A percentile compares a stretch with the other conserved stretches of the same genome.
Conservation (phyloP, 495 filamentous ascomycete genomes). For the Venustampulla echinocandica region DNA sequence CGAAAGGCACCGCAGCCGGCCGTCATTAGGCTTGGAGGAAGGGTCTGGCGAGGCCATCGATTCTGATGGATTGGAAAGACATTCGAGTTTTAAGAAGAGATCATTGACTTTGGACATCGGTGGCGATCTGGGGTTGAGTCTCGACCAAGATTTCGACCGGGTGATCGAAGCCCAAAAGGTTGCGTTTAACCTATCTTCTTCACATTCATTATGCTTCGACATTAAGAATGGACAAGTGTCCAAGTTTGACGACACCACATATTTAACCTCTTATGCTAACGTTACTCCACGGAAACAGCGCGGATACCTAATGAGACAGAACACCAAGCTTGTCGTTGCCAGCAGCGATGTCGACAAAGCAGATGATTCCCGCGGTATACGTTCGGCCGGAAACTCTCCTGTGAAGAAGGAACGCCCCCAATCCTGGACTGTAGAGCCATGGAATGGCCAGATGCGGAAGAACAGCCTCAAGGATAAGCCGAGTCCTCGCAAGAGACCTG, state of each 20-base stretch:
- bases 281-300: slow-evolving; percentile 57
- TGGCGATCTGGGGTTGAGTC: slow-evolving; percentile 63
- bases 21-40: slow-evolving; percentile 30
- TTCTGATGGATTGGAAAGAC: slow-evolving; percentile 36
- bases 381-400: slow-evolving; percentile 61
- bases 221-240: slow-evolving; percentile 21
- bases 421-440: slow-evolving; percentile 92
- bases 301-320: slow-evolving; percentile 97
- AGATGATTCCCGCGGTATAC: slow-evolving; percentile 44
- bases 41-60: slow-evolving; percentile 27
- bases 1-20: slow-evolving; percentile 44
- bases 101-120: slow-evolving; percentile 62
- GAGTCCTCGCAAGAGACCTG: slow-evolving; percentile 56
- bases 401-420: slow-evolving; percentile 68
- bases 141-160: slow-evolving; percentile 88
- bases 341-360: slow-evolving; percentile 52
- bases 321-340: slow-evolving; percentile 92
- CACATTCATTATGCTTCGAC: slow-evolving; percentile 7
- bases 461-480: slow-evolving; percentile 38
- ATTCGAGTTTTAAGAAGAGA: slow-evolving; percentile 50
- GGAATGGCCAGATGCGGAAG: slow-evolving; percentile 72
- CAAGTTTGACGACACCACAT: neutral
- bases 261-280: slow-evolving; percentile 45
- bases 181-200: slow-evolving; percentile 30
- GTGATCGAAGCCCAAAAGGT: slow-evolving; percentile 99